phyloP scores from a whole-genome alignment of 805 yeast genomes.

The Clavispora phyllophila region DNA sequence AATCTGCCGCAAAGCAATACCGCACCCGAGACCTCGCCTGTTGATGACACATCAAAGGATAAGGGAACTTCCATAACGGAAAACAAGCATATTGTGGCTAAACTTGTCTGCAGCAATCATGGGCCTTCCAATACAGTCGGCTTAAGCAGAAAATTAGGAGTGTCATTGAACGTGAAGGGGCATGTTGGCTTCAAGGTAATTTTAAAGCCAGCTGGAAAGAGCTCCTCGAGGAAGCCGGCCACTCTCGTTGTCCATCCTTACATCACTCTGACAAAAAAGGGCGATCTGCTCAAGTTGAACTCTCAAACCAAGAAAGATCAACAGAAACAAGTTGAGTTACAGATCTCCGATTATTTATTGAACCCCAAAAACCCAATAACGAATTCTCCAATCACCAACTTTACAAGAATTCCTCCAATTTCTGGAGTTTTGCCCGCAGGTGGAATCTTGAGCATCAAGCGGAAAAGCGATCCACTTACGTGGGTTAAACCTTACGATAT shows the following conservation, averaged over 20 bases:
- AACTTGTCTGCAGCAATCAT: slow-evolving; percentile 33
- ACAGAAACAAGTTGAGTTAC: slow-evolving; percentile 7
- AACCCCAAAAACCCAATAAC: slow-evolving; percentile 15
- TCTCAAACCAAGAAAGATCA: slow-evolving; percentile 26
- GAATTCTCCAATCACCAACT: slow-evolving; percentile 43
- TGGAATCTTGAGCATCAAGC: slow-evolving; percentile 50
- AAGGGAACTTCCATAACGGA: slow-evolving; percentile 20
- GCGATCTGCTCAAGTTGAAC: slow-evolving; percentile 23
- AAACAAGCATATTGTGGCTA: slow-evolving; percentile 46
- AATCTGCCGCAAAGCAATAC: slow-evolving; percentile 16
- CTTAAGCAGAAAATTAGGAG: slow-evolving; percentile 48
- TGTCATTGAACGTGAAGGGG: slow-evolving; percentile 49
- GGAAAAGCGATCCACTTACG: slow-evolving; percentile 35
- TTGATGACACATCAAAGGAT: slow-evolving; percentile 1
- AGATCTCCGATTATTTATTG: slow-evolving; percentile 17
- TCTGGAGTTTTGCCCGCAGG: slow-evolving; percentile 51
- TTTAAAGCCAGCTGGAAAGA: slow-evolving; percentile 41
- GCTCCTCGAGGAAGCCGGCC: slow-evolving; percentile 33
- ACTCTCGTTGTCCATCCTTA: slow-evolving; percentile 51
- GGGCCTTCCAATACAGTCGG: slow-evolving; percentile 41
- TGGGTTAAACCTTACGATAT: slow-evolving; percentile 39
- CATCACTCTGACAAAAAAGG: slow-evolving; percentile 37
- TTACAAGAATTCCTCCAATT: slow-evolving; percentile 47
- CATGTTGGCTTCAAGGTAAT: slow-evolving; percentile 50
- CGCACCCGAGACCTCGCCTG: not conserved